These are phyloP conservation scores for Brasenia schreberi DNA, from an alignment of 164 flowering plant species.

Conservation along the genomic window DNA sequence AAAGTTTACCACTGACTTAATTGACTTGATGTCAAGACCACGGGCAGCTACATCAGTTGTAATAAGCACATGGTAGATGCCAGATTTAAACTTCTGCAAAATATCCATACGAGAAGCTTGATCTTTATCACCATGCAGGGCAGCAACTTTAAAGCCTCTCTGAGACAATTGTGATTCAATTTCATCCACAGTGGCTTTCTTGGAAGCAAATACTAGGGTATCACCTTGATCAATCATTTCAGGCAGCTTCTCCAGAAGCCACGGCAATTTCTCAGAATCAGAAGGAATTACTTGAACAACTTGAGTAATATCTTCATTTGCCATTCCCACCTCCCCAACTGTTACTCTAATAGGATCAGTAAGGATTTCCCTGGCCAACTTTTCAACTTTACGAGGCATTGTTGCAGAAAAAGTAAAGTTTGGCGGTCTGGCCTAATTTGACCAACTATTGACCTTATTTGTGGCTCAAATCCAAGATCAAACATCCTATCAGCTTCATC, in stretches of 20 bases:
- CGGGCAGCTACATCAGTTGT: slow-evolving; percentile 99
- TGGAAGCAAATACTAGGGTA: slow-evolving; percentile 84
- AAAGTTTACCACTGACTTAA: slow-evolving; percentile 87
- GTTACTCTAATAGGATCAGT: slow-evolving; percentile 80
- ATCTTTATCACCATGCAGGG: slow-evolving; percentile 98
- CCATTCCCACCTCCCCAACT: slow-evolving; percentile 91
- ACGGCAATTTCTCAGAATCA: slow-evolving; percentile 75
- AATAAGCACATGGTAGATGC: slow-evolving; percentile 69
- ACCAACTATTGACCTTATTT: slow-evolving; percentile 87
- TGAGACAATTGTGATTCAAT: slow-evolving; percentile 52
- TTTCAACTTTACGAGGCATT: slow-evolving; percentile 88
- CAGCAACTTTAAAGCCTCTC: slow-evolving; percentile 65
- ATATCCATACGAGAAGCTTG: slow-evolving; percentile 87
- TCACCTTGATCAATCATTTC: slow-evolving; percentile 86
- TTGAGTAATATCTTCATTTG: slow-evolving; percentile 94
- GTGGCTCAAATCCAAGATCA: slow-evolving; percentile 98
- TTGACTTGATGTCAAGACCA: slow-evolving; percentile 92
- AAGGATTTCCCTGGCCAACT: slow-evolving; percentile 81
- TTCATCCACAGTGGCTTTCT: slow-evolving; percentile 83
- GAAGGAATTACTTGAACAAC: slow-evolving; percentile 73
- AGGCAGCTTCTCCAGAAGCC: slow-evolving; percentile 89
- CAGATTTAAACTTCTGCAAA: slow-evolving; percentile 78
- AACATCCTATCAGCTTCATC: slow-evolving; percentile 99
- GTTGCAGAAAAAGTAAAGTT: slow-evolving; percentile 95
- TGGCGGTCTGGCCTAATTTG: slow-evolving; percentile 96